Evolutionary conservation across 306 rosid species (phyloP).

Genomic region (Malus orientalis): DNA sequence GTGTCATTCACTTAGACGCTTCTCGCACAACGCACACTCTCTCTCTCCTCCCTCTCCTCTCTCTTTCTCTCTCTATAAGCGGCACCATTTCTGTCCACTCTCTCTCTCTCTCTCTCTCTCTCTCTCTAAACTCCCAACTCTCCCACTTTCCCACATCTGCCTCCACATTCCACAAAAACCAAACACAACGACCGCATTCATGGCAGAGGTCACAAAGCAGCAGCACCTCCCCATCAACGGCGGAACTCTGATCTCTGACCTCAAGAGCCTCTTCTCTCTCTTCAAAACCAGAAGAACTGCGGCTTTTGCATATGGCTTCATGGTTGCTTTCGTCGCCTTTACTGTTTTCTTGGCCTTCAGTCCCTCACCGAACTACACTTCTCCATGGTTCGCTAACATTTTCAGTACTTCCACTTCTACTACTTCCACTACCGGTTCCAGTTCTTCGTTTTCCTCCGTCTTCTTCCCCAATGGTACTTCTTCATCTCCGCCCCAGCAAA

Average conservation of each 20-base stretch:
- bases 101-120: background rate
- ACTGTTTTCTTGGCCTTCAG: slow-evolving; percentile 65
- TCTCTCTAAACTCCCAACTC: background rate
- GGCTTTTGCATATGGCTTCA: slow-evolving; percentile 55
- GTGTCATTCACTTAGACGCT: background rate
- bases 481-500: background rate
- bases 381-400: slow-evolving; percentile 59
- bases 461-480: slow-evolving; percentile 40
- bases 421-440: slow-evolving; percentile 7
- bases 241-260: slow-evolving; percentile 38
- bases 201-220: slow-evolving; percentile 79
- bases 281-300: slow-evolving; percentile 54
- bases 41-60: background rate
- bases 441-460: slow-evolving; percentile 34
- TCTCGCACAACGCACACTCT: background rate
- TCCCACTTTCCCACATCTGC: background rate
- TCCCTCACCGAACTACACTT: slow-evolving; percentile 45
- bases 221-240: slow-evolving; percentile 37
- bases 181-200: slow-evolving; percentile 3
- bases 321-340: slow-evolving; percentile 53
- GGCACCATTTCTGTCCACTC: background rate
- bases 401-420: slow-evolving; percentile 11
- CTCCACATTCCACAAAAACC: background rate
- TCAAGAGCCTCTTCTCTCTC: slow-evolving; percentile 46
- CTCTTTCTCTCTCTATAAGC: background rate